Evolutionary conservation across 371 early-diverging fungal species (phyloP).

Genomic region (Mucor indicus): DNA sequence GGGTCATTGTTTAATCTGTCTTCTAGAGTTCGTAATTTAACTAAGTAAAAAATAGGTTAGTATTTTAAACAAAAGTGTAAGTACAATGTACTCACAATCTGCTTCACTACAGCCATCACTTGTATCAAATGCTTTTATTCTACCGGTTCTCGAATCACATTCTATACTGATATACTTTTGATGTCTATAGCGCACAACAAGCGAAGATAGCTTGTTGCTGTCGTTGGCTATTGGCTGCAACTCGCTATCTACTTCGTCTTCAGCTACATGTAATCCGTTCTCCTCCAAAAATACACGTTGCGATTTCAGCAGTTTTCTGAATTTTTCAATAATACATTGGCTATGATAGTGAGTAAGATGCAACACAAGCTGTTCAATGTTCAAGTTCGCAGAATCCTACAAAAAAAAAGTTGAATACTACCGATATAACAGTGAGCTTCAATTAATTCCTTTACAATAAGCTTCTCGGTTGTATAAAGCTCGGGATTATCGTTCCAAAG

Average conservation of each 20-base stretch:
- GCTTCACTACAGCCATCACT: conserved; percentile 49
- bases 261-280: conserved; percentile 28
- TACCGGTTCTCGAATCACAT: conserved; percentile 54
- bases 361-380: conserved; percentile 47
- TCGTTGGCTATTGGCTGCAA: background rate
- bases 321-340: conserved; percentile 47
- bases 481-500: conserved; percentile 35
- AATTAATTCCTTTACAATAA: conserved; percentile 24
- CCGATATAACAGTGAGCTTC: background rate
- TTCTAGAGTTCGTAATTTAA: conserved; percentile 38
- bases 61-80: too few relatives aligned
- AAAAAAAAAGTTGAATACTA: background rate
- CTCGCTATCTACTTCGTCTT: conserved; percentile 11
- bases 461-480: conserved; percentile 25
- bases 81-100: conserved; percentile 47
- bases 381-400: conserved; percentile 49
- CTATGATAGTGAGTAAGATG: conserved; percentile 50
- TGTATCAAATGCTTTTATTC: conserved; percentile 50
- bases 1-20: conserved; percentile 43
- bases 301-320: conserved; percentile 34
- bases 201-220: conserved; percentile 13
- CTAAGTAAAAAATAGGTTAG: conserved; percentile 8
- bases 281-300: conserved; percentile 33
- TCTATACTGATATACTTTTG: conserved; percentile 54
- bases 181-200: conserved; percentile 51